A percentile compares a stretch with the other conserved stretches of the same genome.
phyloP scores from a whole-genome alignment of 192 early-diverging fungal species.

The Gamsiella multidivaricata region DNA sequence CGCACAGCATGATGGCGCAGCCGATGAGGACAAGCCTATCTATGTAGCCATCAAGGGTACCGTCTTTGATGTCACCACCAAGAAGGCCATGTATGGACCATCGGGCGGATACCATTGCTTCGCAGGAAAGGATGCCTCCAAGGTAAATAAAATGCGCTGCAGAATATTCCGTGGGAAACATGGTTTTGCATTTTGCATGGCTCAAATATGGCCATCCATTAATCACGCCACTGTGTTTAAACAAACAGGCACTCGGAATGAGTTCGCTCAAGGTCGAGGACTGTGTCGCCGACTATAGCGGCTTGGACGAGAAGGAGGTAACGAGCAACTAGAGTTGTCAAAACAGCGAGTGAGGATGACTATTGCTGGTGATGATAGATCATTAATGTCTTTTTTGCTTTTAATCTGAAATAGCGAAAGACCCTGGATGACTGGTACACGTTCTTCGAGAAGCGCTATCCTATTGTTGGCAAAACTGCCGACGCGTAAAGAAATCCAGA shows the following conservation, averaged over 20 bases:
- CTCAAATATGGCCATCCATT: too few species aligned
- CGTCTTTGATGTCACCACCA: slow-evolving; percentile 79
- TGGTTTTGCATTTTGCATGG: too few species aligned
- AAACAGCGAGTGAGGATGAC: background rate
- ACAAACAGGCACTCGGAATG: slow-evolving; percentile 70
- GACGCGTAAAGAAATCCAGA: background rate
- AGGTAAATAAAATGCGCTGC: too few species aligned
- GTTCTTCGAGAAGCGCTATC: slow-evolving; percentile 76
- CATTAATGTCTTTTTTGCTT: background rate
- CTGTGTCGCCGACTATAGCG: slow-evolving; percentile 77
- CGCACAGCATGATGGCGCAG: slow-evolving; percentile 66
- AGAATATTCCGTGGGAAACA: too few species aligned
- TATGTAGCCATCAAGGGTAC: slow-evolving; percentile 89
- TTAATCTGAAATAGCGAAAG: slow-evolving; percentile 58
- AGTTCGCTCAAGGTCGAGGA: slow-evolving; percentile 76
- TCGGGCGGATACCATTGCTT: slow-evolving; percentile 78
- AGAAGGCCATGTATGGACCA: slow-evolving; percentile 73
- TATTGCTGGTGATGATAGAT: background rate
- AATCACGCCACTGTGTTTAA: too few species aligned
- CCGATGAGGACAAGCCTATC: slow-evolving; percentile 67
- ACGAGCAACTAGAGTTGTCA: background rate
- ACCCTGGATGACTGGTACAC: slow-evolving; percentile 79
- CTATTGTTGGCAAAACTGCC: slow-evolving; percentile 70
- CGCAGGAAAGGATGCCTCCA: slow-evolving; percentile 85
- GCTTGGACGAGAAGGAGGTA: slow-evolving; percentile 74